Evolutionary conservation across 176 grass and related monocot genomes (phyloP), one percentile per base, ranked within the genome.

Genomic region (Aegilops bicornis): DNA sequence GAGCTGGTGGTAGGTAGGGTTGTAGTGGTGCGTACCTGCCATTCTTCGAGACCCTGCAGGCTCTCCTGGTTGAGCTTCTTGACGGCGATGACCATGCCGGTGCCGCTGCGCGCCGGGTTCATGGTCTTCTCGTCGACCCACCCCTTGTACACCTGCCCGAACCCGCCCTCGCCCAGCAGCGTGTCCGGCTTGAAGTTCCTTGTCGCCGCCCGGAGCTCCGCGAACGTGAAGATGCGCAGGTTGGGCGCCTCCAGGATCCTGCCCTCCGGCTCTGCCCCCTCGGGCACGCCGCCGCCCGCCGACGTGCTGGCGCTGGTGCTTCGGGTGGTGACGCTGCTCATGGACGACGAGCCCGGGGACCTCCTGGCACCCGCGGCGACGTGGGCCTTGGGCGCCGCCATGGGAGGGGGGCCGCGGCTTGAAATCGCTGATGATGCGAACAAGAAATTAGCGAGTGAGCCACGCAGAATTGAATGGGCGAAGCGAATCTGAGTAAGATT

Each of bases 21-120:
- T 45, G 45, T 5, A 16, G 50, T 2, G 16, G 30, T 1, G 25
- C 79, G 42, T 83, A 91, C 94, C 94, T 95, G 83, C 94, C 94
- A 95, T 92, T 95, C 89, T 33, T 95, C 77, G 22, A 95, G 76
- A 20, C 94, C 94, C 88, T 96, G 94, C 30, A 89, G 70, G 76
- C 94, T 93, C 81, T 93, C 94, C 40, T 67, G 94, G 76, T 93
- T 93, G 73, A 96, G 86, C 89, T 96, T 96, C 84, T 96, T 93
- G 77, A 96, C 89, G 48, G 94, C 94, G 79, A 96, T 79, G 23
- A 83, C 84, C 86, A 91, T 89, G 86, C 94, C 94, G 62, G 48
- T 54, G 79, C 94, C 91, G 87, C 64, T 77, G 65, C 85, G 85
- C 35, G 56, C 60, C 4, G 94, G 94, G 89, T 27, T 88, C 79